Base-by-base conservation (phyloP, 2,329 filamentous ascomycete species). In the Colletotrichum orchidophilum region DNA sequence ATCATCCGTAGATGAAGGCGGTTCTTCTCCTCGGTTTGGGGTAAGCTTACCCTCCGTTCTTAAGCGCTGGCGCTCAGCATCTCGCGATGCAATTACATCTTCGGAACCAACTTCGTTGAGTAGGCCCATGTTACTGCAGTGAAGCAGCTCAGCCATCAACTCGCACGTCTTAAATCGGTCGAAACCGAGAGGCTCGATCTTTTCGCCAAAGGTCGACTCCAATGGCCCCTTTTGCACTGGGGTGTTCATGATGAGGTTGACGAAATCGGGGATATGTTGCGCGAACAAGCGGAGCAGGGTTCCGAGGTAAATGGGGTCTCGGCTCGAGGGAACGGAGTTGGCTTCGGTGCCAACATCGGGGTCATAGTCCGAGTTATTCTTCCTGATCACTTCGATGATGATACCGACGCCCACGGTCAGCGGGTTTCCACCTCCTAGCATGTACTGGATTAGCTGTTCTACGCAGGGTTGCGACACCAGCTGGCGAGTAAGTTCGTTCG, bases 361-460 rank as follows among this genome's bases (percentile, higher is more conserved):
- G 76, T 99, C 96, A 80, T 99, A 99, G 81, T 99, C 96, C 0
- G 96, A 98, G 80, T 99, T 99, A 83, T 99, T 99, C 84, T 99
- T 99, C 72, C 96, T 90, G 79, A 99, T 99, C 55, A 99, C 96
- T 82, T 99, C 96, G 74, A 99, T 99, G 39, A 99, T 90, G 77
- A 98, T 98, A 24, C 96, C 96, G 12, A 99, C 96, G 60, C 96
- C 96, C 18, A 98, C 97, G 0, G 96, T 98, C 70, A 99, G 83
- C 6, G 96, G 93, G 77, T 99, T 98, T 29, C 96, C 96, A 49
- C 96, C 96, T 62, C 92, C 89, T 15, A 98, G 89, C 96, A 99
- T 99, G 77, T 96, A 94, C 15, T 88, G 86, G 71, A 98, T 94
- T n/a, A 99, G 88, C 71, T 91, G 91, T 78, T 96, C 89, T 62